phyloP scores from a whole-genome alignment of 139 green algal species.

The Mesotaenium endlicherianum region DNA sequence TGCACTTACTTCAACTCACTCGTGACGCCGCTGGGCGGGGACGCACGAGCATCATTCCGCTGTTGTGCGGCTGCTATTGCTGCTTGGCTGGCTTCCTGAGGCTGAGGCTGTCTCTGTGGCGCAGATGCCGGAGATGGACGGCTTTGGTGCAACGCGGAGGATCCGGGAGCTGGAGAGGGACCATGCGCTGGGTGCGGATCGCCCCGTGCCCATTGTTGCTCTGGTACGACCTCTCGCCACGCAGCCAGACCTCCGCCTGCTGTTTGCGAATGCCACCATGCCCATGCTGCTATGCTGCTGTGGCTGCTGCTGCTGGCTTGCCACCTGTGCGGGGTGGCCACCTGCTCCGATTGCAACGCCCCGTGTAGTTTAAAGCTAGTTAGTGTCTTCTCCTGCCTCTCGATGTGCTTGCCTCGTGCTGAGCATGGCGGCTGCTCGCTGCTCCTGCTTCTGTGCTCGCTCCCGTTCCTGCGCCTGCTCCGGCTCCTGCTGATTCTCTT shows the following conservation, averaged over 20 bases:
- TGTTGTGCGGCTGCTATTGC: background rate
- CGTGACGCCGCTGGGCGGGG: background rate
- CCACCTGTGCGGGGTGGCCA: background rate
- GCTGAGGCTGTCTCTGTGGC: too few species aligned
- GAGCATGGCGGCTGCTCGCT: background rate
- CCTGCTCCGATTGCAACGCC: background rate
- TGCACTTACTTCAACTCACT: background rate
- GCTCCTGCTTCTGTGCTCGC: background rate
- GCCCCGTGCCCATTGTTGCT: background rate
- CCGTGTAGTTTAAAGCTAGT: too few species aligned
- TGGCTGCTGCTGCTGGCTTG: background rate
- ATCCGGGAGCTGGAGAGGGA: background rate
- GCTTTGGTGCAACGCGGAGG: background rate
- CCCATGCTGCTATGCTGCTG: too few species aligned
- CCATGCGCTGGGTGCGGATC: background rate
- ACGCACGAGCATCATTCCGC: background rate
- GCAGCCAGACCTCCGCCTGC: too few species aligned
- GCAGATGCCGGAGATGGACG: conserved; percentile 24
- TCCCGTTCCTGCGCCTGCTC: background rate
- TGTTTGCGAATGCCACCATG: too few species aligned
- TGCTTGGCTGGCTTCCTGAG: too few species aligned
- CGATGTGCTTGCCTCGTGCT: background rate
- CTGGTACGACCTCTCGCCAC: background rate
- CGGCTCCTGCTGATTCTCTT: background rate
- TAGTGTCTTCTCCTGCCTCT: background rate